These are phyloP conservation scores for Trapa incisa DNA, from an alignment of 345 rosid genomes.

Conservation along the genomic window DNA sequence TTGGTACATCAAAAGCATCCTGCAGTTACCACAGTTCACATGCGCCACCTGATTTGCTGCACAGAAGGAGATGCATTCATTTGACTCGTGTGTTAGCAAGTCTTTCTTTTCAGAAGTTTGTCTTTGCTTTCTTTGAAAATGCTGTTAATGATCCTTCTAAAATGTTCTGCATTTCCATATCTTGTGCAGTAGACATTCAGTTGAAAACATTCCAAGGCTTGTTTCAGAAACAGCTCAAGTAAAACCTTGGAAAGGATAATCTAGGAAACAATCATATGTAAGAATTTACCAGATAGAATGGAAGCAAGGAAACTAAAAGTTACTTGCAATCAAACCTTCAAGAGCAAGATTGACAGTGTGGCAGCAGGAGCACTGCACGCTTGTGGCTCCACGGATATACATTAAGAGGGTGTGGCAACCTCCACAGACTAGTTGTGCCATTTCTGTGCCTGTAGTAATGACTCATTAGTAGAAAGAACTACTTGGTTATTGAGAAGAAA, in stretches of 20 bases:
- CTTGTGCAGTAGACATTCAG: neutral
- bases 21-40: conserved; percentile 89
- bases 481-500: neutral
- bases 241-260: neutral
- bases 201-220: no score
- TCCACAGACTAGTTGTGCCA: conserved; percentile 96
- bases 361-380: conserved; percentile 96
- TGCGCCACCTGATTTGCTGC: conserved; percentile 95
- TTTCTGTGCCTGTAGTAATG: conserved; percentile 64
- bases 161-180: neutral
- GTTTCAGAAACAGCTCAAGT: no score
- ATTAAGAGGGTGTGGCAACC: conserved; percentile 93
- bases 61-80: conserved; percentile 1
- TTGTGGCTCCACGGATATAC: conserved; percentile 97
- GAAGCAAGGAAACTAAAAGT: neutral
- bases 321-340: conserved; percentile 37
- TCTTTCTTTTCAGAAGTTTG: neutral
- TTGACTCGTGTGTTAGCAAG: neutral
- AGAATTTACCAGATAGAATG: neutral
- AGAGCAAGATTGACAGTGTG: conserved; percentile 87
- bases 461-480: neutral
- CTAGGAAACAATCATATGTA: no score
- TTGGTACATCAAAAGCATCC: conserved; percentile 90
- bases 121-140: neutral
- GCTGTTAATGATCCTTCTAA: no score